Conservation (phyloP, 2,329 filamentous ascomycete genomes). For the Cladophialophora bantiana region DNA sequence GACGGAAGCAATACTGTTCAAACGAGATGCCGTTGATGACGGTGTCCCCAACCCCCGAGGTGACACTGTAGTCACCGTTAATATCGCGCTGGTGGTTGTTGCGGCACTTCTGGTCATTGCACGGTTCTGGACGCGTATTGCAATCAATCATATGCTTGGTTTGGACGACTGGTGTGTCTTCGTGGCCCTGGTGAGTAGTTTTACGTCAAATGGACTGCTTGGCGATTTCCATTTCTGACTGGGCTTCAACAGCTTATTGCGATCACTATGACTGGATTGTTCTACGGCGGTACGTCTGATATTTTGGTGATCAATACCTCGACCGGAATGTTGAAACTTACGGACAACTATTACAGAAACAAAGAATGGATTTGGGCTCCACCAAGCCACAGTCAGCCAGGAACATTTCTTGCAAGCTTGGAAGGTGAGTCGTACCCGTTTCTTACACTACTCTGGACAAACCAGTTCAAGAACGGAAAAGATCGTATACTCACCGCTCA, state of each 20-base stretch:
- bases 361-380: constrained; percentile 20
- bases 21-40: constrained; percentile 13
- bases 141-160: constrained; percentile 20
- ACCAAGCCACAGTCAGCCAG: constrained; percentile 10
- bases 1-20: constrained; percentile 2
- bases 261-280: constrained; percentile 16
- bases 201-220: too few species aligned
- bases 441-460: not conserved
- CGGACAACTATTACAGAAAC: constrained; percentile 1
- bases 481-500: not conserved
- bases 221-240: not conserved
- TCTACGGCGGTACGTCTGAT: constrained; percentile 16
- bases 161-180: constrained; percentile 19
- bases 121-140: constrained; percentile 20
- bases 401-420: constrained; percentile 20
- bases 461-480: not conserved
- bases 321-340: not conserved
- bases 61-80: constrained; percentile 16
- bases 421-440: constrained; percentile 9
- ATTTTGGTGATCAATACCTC: not conserved
- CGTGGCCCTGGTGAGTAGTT: constrained; percentile 9
- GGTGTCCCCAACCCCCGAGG: constrained; percentile 13
- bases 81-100: constrained; percentile 17
- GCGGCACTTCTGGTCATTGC: constrained; percentile 8
- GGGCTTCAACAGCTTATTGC: constrained; percentile 7